Evolutionary conservation across 495 filamentous ascomycete species (phyloP), one percentile per base, ranked within the genome.

Genomic region (Clavariopsis aquatica): DNA sequence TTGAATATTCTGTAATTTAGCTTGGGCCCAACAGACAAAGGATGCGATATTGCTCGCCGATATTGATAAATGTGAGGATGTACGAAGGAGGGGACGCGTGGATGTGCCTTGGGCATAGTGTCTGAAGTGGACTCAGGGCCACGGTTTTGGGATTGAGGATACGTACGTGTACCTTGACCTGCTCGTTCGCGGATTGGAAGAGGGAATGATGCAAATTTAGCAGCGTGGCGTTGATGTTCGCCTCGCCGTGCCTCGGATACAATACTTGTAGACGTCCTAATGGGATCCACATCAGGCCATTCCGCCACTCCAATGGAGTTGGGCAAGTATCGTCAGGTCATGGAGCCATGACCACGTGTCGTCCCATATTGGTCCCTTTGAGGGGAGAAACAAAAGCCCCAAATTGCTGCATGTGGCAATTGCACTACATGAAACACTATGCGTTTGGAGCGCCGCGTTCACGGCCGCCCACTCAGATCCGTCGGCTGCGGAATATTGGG

Each of bases 371-470:
- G 19, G 45, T n/a, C 45, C 45, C 20, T 23, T 47, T 7, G 15
- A 23, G 7, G 17, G 8, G 5, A 47, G 45, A 3, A 23, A 27
- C 19, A 49, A 49, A 24, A 6, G 2, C 47, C 47, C 47, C 19
- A 24, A 49, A 49, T 49, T 49, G 10, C 47, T 17, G 9, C 12
- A 43, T 43, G 38, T 17, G 38, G 38, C 52, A 19, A 56, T 9
- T 56, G 52, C 52, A 34, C 52, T 17, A 56, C 52, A 22, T 43
- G 29, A 56, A 43, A 56, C 52, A 20, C 52, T 24, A 10, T 12
- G 20, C n/a, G 52, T 56, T 56, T 56, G 29, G 43, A 19, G n/a
- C 51, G 29, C 29, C 29, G 29, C 51, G 9, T 24, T 38, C 20
- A 19, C 31, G 9, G 24, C 51, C 6, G 7, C 47, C 47, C 20